Evolutionary conservation across 2,329 filamentous ascomycete species (phyloP).

Genomic region (Ascochyta viciae-villosae): DNA sequence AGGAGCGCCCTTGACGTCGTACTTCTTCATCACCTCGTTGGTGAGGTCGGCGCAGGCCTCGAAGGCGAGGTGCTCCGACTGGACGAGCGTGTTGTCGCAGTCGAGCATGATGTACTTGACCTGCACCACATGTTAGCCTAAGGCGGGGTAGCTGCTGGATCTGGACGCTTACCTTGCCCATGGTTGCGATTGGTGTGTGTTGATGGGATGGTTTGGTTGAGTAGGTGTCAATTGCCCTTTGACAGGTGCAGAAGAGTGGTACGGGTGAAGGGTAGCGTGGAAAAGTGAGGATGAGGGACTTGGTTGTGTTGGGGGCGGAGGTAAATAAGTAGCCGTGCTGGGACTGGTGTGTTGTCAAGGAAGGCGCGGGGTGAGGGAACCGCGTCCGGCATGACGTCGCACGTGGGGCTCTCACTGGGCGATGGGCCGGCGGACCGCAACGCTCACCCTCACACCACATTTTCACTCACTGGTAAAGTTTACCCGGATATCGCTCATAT

Average conservation of each 20-base stretch:
- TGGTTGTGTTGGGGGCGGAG: constrained; percentile 31
- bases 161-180: constrained; percentile 38
- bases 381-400: constrained; percentile 32
- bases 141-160: constrained; percentile 24
- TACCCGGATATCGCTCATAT: constrained; percentile 9
- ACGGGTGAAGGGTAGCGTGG: constrained; percentile 4
- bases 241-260: constrained; percentile 18
- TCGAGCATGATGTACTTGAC: constrained; percentile 61
- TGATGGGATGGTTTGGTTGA: constrained; percentile 16
- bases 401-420: constrained; percentile 27
- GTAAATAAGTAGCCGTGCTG: constrained; percentile 34
- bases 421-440: constrained; percentile 8
- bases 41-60: constrained; percentile 88
- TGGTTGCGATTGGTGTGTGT: constrained; percentile 30
- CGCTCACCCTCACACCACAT: constrained; percentile 16
- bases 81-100: constrained; percentile 88
- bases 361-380: constrained; percentile 23
- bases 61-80: constrained; percentile 89
- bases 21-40: constrained; percentile 79
- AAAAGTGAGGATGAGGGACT: constrained; percentile 2
- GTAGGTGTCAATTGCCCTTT: constrained; percentile 30
- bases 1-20: constrained; percentile 67
- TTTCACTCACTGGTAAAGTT: constrained; percentile 13
- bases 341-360: constrained; percentile 35
- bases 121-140: constrained; percentile 35